Evolutionary conservation across 306 rosid species (phyloP).

Genomic region (Lablab purpureus): DNA sequence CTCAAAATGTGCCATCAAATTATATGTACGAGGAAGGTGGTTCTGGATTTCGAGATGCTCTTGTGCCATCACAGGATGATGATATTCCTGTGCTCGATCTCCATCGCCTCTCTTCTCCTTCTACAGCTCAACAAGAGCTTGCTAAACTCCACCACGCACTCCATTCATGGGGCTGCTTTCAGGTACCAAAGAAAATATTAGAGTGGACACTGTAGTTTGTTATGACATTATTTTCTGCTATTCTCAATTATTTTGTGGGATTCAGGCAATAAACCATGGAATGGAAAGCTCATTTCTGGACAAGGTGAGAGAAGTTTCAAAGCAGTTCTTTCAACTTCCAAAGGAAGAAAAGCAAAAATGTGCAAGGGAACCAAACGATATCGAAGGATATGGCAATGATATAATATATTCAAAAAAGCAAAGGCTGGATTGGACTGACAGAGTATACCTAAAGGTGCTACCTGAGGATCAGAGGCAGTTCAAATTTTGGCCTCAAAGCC

Average conservation of each 20-base stretch:
- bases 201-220: not conserved
- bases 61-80: constrained; percentile 24
- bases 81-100: constrained; percentile 54
- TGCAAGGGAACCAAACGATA: constrained; percentile 38
- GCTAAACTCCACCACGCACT: constrained; percentile 49
- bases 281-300: constrained; percentile 46
- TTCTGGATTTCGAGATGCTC: constrained; percentile 45
- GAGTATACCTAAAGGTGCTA: constrained; percentile 56
- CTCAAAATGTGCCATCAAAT: constrained; percentile 46
- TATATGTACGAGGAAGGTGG: constrained; percentile 45
- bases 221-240: not conserved
- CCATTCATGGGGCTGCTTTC: constrained; percentile 58
- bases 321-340: constrained; percentile 58
- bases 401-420: constrained; percentile 50
- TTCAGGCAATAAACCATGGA: constrained; percentile 62
- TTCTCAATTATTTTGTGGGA: not conserved
- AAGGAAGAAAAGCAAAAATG: constrained; percentile 59
- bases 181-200: constrained; percentile 35
- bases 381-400: constrained; percentile 75
- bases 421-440: constrained; percentile 79
- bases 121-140: constrained; percentile 34
- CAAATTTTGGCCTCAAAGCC: constrained; percentile 67
- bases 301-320: constrained; percentile 46
- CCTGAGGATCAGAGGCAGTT: constrained; percentile 65
- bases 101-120: constrained; percentile 39